Base-by-base conservation (phyloP, 495 filamentous ascomycete species). In the Clohesyomyces aquaticus region DNA sequence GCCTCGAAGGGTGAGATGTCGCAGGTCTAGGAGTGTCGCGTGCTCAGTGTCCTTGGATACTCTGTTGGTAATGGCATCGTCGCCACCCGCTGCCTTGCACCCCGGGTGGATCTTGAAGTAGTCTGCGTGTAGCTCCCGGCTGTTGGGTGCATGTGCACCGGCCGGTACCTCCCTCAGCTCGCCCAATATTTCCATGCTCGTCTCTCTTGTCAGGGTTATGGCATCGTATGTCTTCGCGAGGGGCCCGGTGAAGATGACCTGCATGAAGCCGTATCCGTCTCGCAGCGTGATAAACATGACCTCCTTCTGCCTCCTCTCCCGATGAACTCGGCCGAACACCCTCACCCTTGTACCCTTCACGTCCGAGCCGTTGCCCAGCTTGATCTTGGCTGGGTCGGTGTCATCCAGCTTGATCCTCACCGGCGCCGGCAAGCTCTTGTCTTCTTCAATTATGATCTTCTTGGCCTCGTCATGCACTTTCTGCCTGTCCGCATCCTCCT, bases 151-250 rank as follows among this genome's bases (percentile, higher is more conserved):
- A 52, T 87, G 83, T 64, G 88, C 83, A 65, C 88, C 91, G 26
- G 82, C 81, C 1, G 88, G 94, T 10, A 97, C 87, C 60, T 88
- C 85, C 71, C 83, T 85, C 86, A 99, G 88, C 80, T 96, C 90
- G 66, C 94, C 94, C 67, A 86, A 87, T 25, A 98, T 81, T 59
- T 88, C 85, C 63, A 99, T 86, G 29, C 91, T 91, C 21, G 93
- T 96, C 75, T 93, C 95, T 56, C 88, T 85, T 27, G 92, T 93
- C 57, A 99, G 85, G 19, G 88, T 90, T 68, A 96, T 76, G 52
- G 91, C 90, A 76, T 98, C 92, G 80, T 96, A 95, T 26, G 91
- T 94, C 80, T 91, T 94, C 67, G 90, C 88, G 68, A 99, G 79
- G 47, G 88, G 82, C 27, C 91, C 91, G 0, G 89, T 84, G 66